Conservation (phyloP, 805 yeast species). For the Priceomyces melissophilus region DNA sequence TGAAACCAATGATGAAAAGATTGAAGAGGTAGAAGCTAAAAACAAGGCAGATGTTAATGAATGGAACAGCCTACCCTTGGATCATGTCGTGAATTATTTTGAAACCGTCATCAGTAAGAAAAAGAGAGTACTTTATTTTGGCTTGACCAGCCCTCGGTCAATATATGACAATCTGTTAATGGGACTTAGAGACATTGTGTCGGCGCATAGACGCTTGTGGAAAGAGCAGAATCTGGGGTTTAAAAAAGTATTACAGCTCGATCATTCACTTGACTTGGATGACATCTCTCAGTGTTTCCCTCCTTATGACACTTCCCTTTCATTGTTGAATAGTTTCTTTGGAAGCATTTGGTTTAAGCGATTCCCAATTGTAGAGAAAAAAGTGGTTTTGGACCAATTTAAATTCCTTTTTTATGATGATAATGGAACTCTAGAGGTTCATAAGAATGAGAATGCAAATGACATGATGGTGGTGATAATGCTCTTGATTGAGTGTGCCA, state of each 20-base stretch:
- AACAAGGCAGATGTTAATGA: background rate
- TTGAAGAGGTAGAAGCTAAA: background rate
- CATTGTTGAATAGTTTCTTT: background rate
- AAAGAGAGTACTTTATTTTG: background rate
- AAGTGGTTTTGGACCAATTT: background rate
- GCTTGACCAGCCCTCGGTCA: background rate
- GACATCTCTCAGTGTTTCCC: background rate
- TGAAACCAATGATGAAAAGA: background rate
- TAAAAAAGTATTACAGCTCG: background rate
- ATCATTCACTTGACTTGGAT: no score
- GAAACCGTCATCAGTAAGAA: background rate
- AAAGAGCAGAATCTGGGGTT: background rate
- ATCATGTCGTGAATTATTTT: background rate
- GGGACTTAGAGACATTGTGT: background rate
- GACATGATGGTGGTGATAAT: background rate
- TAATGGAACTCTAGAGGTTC: background rate
- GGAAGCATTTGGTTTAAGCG: constrained; percentile 1
- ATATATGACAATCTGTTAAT: background rate
- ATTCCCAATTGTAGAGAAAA: background rate
- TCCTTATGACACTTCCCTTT: background rate
- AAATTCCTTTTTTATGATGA: background rate
- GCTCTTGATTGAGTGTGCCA: constrained; percentile 1
- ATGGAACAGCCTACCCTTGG: background rate
- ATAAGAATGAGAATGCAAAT: background rate
- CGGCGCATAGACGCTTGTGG: background rate